Evolutionary conservation across 495 filamentous ascomycete genomes (phyloP).

Genomic region (Parathielavia hyrcaniae): DNA sequence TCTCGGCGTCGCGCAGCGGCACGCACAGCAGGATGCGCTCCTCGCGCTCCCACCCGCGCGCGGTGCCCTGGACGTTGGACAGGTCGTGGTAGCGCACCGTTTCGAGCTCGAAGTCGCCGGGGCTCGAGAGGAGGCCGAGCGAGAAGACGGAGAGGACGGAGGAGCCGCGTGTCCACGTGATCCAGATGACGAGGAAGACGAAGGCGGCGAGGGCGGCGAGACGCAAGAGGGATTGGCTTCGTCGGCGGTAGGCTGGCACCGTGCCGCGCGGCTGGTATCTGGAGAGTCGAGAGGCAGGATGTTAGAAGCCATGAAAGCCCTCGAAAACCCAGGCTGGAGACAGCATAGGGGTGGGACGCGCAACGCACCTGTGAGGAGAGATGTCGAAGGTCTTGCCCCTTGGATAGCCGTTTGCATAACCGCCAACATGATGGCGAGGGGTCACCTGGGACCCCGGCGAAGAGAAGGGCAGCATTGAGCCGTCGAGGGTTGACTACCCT

Average conservation of each 20-base stretch:
- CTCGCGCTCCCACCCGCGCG: conserved; percentile 86
- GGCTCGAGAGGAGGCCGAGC: conserved; percentile 61
- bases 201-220: conserved; percentile 47
- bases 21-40: conserved; percentile 95
- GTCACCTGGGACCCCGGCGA: conserved; percentile 49
- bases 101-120: conserved; percentile 66
- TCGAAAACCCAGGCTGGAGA: not conserved
- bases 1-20: conserved; percentile 85
- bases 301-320: conserved; percentile 2
- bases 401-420: conserved; percentile 73
- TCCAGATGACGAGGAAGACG: conserved; percentile 52
- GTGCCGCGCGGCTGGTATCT: conserved; percentile 83
- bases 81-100: conserved; percentile 97
- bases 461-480: conserved; percentile 41
- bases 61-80: conserved; percentile 78
- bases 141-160: conserved; percentile 67
- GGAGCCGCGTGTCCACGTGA: conserved; percentile 51
- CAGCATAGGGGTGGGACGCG: not conserved
- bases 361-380: conserved; percentile 73
- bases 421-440: conserved; percentile 53
- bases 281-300: not conserved
- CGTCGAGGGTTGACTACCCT: conserved; percentile 8
- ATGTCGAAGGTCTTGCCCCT: conserved; percentile 72
- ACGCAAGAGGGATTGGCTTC: conserved; percentile 66
- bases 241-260: conserved; percentile 64